Evolutionary conservation across 345 rosid genomes (phyloP), one percentile per base, ranked within the genome.

Genomic region (Citrus mangshanensis): DNA sequence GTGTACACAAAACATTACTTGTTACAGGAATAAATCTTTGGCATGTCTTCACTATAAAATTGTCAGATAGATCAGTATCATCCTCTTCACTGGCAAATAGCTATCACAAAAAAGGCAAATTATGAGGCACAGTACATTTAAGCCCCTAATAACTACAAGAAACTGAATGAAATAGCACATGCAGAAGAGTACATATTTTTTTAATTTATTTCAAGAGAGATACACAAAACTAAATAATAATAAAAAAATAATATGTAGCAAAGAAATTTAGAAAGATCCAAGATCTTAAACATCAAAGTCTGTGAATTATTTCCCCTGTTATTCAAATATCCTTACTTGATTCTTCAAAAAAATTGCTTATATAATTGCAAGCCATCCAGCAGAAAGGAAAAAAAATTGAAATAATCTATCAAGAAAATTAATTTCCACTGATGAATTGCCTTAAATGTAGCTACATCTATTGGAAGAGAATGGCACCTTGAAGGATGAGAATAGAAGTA

Each of bases 1-100:
- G 27, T 72, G 27, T 3, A 21, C 22, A 42, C 60, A 72, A 73
- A 76, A 81, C 21, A 80, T 88, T 93, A 95, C 99, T 81, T 83
- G 98, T 92, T 74, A 95, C 91, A 34, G 97, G 99, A 77, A 95
- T 95, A 81, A 92, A 89, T 89, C 88, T 92, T 85, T 88, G 98
- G 88, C 99, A 93, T 74, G 97, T 92, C 92, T 91, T 95, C 78
- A 95, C 97, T 73, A 95, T 85, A 80, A 89, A 93, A 82, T 93
- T 93, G 86, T 92, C 88, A 0, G 98, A 92, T 76, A 95, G 82
- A 77, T 95, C 97, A 49, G 85, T 74, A 69, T 92, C 93, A 87
- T 92, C 98, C 63, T 91, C 99, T 79, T 95, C 97, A 79, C 81
- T 84, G 70, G 93, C 55, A 86, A 95, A 92, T 85, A 95, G 82